Conservation (phyloP, 1,284 basidiomycete genomes). For the Irpex sp. region DNA sequence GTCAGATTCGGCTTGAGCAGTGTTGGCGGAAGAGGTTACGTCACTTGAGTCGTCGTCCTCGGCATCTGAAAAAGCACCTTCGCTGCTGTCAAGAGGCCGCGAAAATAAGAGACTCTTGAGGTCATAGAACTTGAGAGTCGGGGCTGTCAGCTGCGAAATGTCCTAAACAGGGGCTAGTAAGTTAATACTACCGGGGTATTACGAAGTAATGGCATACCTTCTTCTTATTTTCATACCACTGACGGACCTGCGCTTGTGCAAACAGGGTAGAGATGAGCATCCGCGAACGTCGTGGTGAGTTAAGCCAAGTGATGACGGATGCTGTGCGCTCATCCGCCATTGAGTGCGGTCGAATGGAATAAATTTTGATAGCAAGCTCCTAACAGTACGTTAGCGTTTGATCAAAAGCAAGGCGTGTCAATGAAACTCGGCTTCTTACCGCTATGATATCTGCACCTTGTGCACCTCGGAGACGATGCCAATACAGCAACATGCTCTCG, state of each 20-base stretch:
- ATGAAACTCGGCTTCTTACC: neutral
- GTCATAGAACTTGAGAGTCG: constrained; percentile 2
- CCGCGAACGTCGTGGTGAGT: constrained; percentile 20
- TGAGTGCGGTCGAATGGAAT: constrained; percentile 31
- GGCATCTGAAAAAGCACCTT: neutral
- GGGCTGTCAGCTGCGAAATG: neutral
- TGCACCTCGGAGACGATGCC: neutral
- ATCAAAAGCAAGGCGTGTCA: neutral
- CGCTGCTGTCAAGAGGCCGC: neutral
- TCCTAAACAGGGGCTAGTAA: neutral
- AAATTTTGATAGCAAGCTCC: constrained; percentile 29
- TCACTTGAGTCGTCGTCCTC: neutral
- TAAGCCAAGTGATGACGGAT: constrained; percentile 33
- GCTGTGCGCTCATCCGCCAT: constrained; percentile 35
- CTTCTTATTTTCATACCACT: neutral
- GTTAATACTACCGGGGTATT: neutral
- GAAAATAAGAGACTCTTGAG: neutral
- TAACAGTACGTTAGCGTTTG: constrained; percentile 6
- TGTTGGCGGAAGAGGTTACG: neutral
- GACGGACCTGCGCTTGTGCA: constrained; percentile 22
- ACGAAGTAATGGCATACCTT: neutral
- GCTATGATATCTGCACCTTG: neutral
- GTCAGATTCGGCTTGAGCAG: neutral
- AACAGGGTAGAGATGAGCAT: constrained; percentile 20
- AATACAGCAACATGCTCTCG: neutral